Evolutionary conservation across 140 eudicot species (phyloP).

Genomic region (Senecio squalidus): DNA sequence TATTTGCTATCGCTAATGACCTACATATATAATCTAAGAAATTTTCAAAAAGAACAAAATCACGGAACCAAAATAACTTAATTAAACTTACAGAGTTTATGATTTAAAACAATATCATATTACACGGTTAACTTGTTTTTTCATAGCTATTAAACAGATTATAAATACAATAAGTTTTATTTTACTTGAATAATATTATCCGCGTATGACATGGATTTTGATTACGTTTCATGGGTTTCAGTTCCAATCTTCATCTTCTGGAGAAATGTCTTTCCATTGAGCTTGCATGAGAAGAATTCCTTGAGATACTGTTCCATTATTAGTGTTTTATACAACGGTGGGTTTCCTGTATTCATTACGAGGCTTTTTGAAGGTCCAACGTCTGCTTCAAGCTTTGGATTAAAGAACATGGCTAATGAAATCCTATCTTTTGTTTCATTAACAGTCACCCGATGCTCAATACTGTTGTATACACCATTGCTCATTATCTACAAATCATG

Average conservation of each 20-base stretch:
- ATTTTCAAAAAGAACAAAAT: too few relatives aligned
- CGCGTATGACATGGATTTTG: not conserved
- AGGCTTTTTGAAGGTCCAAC: slow-evolving; percentile 42
- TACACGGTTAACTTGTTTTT: too few relatives aligned
- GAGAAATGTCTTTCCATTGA: slow-evolving; percentile 39
- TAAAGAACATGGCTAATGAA: slow-evolving; percentile 38
- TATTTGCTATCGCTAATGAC: too few relatives aligned
- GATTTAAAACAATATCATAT: too few relatives aligned
- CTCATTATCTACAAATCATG: slow-evolving; percentile 38
- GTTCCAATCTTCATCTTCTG: slow-evolving; percentile 25
- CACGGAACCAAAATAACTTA: too few relatives aligned
- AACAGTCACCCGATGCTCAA: slow-evolving; percentile 53
- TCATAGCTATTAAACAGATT: too few relatives aligned
- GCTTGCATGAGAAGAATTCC: slow-evolving; percentile 41
- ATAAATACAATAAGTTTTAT: not conserved
- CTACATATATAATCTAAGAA: too few relatives aligned
- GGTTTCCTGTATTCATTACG: slow-evolving; percentile 3
- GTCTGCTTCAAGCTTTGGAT: slow-evolving; percentile 40
- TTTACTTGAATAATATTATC: not conserved
- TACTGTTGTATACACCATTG: slow-evolving; percentile 47
- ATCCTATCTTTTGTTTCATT: slow-evolving; percentile 40
- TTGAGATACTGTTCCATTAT: slow-evolving; percentile 33
- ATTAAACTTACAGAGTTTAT: too few relatives aligned
- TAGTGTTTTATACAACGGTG: slow-evolving; percentile 32
- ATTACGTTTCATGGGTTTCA: not conserved